Base-by-base conservation (phyloP, 306 rosid species). In the Cyamopsis tetragonoloba region DNA sequence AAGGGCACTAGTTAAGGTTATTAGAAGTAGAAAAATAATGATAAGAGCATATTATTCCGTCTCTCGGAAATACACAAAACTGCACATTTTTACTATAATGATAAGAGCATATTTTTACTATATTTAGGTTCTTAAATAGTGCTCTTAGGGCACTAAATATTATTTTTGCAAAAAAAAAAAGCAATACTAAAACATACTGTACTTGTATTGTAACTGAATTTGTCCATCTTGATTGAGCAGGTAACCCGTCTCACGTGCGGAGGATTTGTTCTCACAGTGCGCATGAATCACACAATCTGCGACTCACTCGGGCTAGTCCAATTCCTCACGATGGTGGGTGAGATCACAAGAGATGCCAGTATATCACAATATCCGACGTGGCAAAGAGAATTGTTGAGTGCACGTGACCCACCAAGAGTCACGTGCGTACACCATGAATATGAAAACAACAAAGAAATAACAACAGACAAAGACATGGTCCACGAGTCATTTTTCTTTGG, bases 201-300 rank as follows among this genome's bases (percentile, higher is more conserved):
- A n/a, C n/a, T n/a, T n/a, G n/a, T n/a, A n/a, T n/a, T n/a, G n/a
- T n/a, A 3, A 20, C 26, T 53, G 14, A 34, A 4, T 35, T 17
- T 28, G 32, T 44, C 11, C 7, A 18, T 6, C 18, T 3, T 54
- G 42, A 14, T 34, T 50, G 24, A 2, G 5, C 35, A 71, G 69
- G 69, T 72, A 15, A 72, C 62, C 13, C 66, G 31, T 13, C 47
- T 73, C 9, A 3, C 7, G 26, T 73, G 78, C 14, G 66, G 78
- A 14, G 78, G 78, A 20, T 73, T 73, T 31, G 72, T 64, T 13
- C 20, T 73, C 0, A 56, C 38, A 3, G 3, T 14, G 3, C 65
- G 72, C 15, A 63, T 64, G 67, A 74, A 64, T 28, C 79, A 74
- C 51, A 32, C 60, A 0, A 12, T 65, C 0, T 74, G 68, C 1